phyloP scores from a whole-genome alignment of 1,284 basidiomycete genomes.

The Dichomitus squalens region DNA sequence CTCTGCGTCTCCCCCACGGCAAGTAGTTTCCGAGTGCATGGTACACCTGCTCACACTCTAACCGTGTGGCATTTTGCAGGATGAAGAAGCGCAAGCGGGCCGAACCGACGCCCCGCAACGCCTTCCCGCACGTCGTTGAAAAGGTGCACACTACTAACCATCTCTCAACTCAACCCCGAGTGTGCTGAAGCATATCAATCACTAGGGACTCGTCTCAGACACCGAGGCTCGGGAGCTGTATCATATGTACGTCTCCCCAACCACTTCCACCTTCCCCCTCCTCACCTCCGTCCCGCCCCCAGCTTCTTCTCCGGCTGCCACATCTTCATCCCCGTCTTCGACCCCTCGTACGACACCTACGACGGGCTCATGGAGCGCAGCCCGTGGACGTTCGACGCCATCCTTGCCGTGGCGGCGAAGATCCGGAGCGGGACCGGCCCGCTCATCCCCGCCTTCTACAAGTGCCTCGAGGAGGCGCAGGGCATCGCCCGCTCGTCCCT shows the following conservation, averaged over 20 bases:
- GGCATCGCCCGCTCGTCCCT: constrained; percentile 91
- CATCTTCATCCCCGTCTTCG: constrained; percentile 92
- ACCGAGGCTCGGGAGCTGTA: constrained; percentile 79
- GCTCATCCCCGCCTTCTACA: constrained; percentile 83
- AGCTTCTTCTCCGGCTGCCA: constrained; percentile 96
- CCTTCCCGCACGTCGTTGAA: constrained; percentile 82
- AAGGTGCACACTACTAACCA: constrained; percentile 50
- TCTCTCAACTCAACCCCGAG: background rate
- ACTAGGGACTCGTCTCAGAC: constrained; percentile 75
- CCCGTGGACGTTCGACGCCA: constrained; percentile 91
- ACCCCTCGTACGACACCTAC: constrained; percentile 88
- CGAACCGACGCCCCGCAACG: constrained; percentile 84
- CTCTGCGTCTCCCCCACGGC: constrained; percentile 20
- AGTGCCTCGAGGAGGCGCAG: constrained; percentile 90
- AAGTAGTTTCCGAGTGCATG: constrained; percentile 3
- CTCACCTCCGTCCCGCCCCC: constrained; percentile 17
- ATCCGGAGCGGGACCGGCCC: constrained; percentile 89
- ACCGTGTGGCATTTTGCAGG: constrained; percentile 38
- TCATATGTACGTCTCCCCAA: constrained; percentile 60
- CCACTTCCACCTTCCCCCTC: background rate
- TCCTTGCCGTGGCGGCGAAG: constrained; percentile 89
- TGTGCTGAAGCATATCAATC: background rate
- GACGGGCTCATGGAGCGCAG: constrained; percentile 87
- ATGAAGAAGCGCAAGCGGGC: constrained; percentile 87
- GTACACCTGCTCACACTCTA: background rate